Base-by-base conservation (phyloP, 345 rosid species). In the Carallia pectinifolia region DNA sequence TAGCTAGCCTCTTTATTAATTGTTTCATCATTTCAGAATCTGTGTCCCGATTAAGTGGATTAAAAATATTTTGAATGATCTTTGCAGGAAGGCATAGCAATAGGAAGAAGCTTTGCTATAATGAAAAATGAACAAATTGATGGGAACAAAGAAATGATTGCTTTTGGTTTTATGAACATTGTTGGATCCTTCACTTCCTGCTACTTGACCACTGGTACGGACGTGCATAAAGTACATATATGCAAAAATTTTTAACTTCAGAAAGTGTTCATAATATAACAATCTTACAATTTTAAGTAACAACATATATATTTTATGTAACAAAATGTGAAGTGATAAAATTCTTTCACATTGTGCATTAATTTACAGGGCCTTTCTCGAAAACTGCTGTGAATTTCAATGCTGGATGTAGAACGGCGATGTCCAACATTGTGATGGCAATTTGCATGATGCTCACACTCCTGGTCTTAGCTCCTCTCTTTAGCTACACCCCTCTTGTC, bases 111-210 rank as follows among this genome's bases (percentile, higher is more conserved):
- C 81, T 94, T 91, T 74, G 98, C 93, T 31, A 76, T 87, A 53
- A 71, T 87, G 76, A 80, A 78, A 60, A 94, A 89, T 72, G 88
- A 91, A 66, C 97, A 91, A 76, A 85, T 83, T 3, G 97, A 94
- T 71, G 98, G 98, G 34, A 94, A 89, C 83, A 94, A 94, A 74
- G 98, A 91, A 85, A 94, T 90, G 84, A 65, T 86, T 36, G 96
- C 98, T 59, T 91, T 91, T 76, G 98, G 97, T 65, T 71, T 91
- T 27, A 94, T 94, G 98, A 94, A 89, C 84, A 78, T 89, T 3
- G 30, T 85, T 33, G 98, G 98, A 48, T 94, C 98, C 33, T 86
- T 86, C 77, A 85, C 91, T 65, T 94, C 98, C 36, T 94, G 98
- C 81, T 94, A 94, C 86, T 76, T 93, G 69, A 91, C 98, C 60